Conservation (phyloP, 306 rosid genomes). For the Pyrus communis region DNA sequence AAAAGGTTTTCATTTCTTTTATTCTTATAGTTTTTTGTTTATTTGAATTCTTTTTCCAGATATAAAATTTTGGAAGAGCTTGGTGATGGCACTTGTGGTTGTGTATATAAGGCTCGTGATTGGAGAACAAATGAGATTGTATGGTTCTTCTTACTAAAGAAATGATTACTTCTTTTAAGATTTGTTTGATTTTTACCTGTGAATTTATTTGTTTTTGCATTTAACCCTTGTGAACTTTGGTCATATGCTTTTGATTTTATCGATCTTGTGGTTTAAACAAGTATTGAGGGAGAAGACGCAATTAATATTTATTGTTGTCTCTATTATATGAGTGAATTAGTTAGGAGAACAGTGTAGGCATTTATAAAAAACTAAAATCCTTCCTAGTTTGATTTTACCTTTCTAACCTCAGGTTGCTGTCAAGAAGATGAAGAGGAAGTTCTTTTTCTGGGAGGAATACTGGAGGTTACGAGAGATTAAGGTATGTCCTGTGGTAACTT, state of each 20-base stretch:
- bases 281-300: not conserved
- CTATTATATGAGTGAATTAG: not conserved
- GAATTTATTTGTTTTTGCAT: not conserved
- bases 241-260: not conserved
- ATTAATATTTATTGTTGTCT: not conserved
- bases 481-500: slow-evolving; percentile 36
- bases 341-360: not conserved
- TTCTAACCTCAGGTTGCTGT: slow-evolving; percentile 59
- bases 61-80: slow-evolving; percentile 76
- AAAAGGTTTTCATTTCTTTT: not conserved
- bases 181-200: not conserved
- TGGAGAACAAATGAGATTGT: slow-evolving; percentile 61
- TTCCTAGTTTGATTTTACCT: not conserved
- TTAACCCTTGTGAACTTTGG: not conserved
- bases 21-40: not conserved
- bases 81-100: slow-evolving; percentile 88
- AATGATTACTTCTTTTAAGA: not conserved
- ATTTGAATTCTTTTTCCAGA: slow-evolving; percentile 18
- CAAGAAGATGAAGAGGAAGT: slow-evolving; percentile 81
- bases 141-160: slow-evolving; percentile 21
- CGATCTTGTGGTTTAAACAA: not conserved
- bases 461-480: slow-evolving; percentile 69
- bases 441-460: slow-evolving; percentile 81
- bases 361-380: not conserved
- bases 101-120: slow-evolving; percentile 78